phyloP scores from a whole-genome alignment of 768 basidiomycete genomes.

The Kockovaella imperatae region DNA sequence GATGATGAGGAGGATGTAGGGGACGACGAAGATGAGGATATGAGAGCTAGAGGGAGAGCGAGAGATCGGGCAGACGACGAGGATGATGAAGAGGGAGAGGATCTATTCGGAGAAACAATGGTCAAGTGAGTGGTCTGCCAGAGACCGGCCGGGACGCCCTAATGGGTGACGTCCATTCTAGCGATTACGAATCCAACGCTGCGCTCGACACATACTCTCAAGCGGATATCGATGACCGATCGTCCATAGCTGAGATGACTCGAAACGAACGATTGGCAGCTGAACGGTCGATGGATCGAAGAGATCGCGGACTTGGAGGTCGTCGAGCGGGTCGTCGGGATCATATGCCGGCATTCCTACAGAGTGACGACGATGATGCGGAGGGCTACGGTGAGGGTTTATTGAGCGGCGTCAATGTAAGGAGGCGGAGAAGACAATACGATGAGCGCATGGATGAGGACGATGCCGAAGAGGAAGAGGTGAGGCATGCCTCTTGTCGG shows the following conservation, averaged over 20 bases:
- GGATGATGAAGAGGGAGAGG: slow-evolving; percentile 82
- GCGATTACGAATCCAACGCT: slow-evolving; percentile 76
- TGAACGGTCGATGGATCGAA: slow-evolving; percentile 78
- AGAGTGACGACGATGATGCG: slow-evolving; percentile 68
- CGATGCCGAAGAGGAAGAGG: slow-evolving; percentile 62
- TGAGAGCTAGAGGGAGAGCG: slow-evolving; percentile 33
- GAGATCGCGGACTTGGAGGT: slow-evolving; percentile 72
- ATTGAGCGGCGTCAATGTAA: slow-evolving; percentile 64
- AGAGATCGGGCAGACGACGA: slow-evolving; percentile 56
- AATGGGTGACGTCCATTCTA: slow-evolving; percentile 26
- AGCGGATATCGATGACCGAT: slow-evolving; percentile 68
- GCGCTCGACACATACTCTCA: slow-evolving; percentile 80
- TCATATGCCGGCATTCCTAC: slow-evolving; percentile 79
- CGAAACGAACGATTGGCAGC: slow-evolving; percentile 55
- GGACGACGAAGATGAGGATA: slow-evolving; percentile 44
- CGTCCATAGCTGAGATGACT: slow-evolving; percentile 37
- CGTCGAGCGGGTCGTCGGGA: slow-evolving; percentile 67
- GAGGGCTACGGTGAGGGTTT: slow-evolving; percentile 57
- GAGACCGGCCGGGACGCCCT: not conserved
- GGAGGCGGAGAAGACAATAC: slow-evolving; percentile 78
- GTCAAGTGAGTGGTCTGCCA: slow-evolving; percentile 56
- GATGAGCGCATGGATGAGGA: slow-evolving; percentile 86
- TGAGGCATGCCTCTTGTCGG: slow-evolving; percentile 10
- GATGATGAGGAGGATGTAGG: slow-evolving; percentile 68
- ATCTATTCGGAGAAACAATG: slow-evolving; percentile 73